These are phyloP conservation scores for Barbarea vulgaris DNA, from an alignment of 345 rosid species.

Conservation along the genomic window DNA sequence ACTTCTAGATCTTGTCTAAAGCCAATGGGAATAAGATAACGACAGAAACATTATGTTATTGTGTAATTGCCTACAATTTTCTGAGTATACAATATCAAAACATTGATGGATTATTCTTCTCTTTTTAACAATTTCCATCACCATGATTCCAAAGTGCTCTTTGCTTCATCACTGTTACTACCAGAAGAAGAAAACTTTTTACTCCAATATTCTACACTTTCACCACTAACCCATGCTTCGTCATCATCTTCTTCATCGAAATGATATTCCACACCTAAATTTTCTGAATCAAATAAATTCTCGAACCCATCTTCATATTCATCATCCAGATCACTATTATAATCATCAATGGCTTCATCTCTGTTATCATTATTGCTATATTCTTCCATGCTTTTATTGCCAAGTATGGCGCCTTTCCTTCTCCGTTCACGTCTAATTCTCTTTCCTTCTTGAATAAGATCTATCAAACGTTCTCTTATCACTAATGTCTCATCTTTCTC, in stretches of 20 bases:
- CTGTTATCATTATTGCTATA: slow-evolving; percentile 19
- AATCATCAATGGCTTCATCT: slow-evolving; percentile 22
- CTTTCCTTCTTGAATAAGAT: slow-evolving; percentile 68
- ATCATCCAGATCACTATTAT: slow-evolving; percentile 33
- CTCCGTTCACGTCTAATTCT: slow-evolving; percentile 67
- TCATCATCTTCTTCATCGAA: slow-evolving; percentile 41
- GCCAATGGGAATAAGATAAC: slow-evolving; percentile 14
- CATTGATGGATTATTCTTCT: not conserved
- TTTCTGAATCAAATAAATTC: slow-evolving; percentile 62
- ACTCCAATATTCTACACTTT: slow-evolving; percentile 57
- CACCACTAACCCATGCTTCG: slow-evolving; percentile 19
- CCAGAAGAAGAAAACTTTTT: slow-evolving; percentile 40
- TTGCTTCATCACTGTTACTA: slow-evolving; percentile 21
- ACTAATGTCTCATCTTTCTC: slow-evolving; percentile 56
- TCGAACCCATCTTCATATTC: slow-evolving; percentile 74
- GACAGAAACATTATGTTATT: slow-evolving; percentile 3
- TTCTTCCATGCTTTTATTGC: slow-evolving; percentile 3
- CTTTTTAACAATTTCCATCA: slow-evolving; percentile 37
- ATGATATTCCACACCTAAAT: slow-evolving; percentile 55
- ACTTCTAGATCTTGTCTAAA: slow-evolving; percentile 11
- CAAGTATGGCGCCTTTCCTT: slow-evolving; percentile 30
- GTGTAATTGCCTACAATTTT: slow-evolving; percentile 10
- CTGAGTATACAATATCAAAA: not conserved
- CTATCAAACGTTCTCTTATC: slow-evolving; percentile 59
- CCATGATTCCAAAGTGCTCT: slow-evolving; percentile 52